Percentiles rank a stretch among this genome's conserved stretches.
Evolutionary conservation across 306 rosid genomes (phyloP).

Genomic region (Sicyos baderoa): DNA sequence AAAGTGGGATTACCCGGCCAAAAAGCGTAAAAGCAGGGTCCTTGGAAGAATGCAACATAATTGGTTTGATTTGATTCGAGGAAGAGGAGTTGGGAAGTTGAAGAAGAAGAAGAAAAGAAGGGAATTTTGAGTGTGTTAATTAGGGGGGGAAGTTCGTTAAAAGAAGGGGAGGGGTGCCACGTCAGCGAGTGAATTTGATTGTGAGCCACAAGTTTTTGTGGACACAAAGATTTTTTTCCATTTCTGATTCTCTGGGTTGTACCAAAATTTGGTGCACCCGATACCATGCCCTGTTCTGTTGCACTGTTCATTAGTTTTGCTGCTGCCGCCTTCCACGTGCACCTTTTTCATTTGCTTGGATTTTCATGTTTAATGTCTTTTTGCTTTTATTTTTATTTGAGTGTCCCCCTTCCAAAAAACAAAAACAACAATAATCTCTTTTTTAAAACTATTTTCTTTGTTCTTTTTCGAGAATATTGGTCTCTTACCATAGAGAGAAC

Average conservation of each 20-base stretch:
- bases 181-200: conserved; percentile 40
- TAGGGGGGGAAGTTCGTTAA: conserved; percentile 15
- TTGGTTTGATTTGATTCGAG: neutral
- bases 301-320: too few relatives aligned
- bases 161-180: conserved; percentile 45
- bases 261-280: conserved; percentile 20
- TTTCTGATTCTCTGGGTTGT: conserved; percentile 20
- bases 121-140: conserved; percentile 2
- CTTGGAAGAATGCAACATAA: conserved; percentile 38
- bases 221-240: conserved; percentile 42
- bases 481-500: too few relatives aligned
- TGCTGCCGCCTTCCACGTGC: neutral
- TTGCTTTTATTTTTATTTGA: too few relatives aligned
- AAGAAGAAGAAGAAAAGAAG: neutral
- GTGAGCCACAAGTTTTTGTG: conserved; percentile 82
- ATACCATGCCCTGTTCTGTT: too few relatives aligned
- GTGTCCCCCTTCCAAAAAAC: too few relatives aligned
- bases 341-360: too few relatives aligned
- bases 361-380: too few relatives aligned
- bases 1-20: conserved; percentile 53
- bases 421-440: too few relatives aligned
- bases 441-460: too few relatives aligned
- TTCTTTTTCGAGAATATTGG: too few relatives aligned
- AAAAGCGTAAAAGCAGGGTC: conserved; percentile 62
- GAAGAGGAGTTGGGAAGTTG: too few relatives aligned